Evolutionary conservation across 1,284 basidiomycete genomes (phyloP), one percentile per base, ranked within the genome.

Genomic region (Cystobasidiaceae sp.): DNA sequence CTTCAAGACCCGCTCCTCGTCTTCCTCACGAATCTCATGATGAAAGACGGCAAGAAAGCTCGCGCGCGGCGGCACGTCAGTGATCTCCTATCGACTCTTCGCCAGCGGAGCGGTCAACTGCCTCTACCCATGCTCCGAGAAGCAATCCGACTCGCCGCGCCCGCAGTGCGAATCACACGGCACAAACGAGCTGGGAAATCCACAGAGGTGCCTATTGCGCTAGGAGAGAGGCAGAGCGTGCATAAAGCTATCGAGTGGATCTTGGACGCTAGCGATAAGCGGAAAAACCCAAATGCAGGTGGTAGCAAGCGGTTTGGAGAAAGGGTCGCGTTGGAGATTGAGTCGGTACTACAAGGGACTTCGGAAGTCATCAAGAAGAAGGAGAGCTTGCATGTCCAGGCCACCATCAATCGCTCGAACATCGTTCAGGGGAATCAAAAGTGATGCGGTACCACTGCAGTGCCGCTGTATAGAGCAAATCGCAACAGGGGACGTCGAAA

Each of bases 41-140:
- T 78, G 77, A 72, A 73, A 44, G 75, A 76, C 55, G 78, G 78
- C 46, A 79, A 79, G 57, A 77, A 77, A 63, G 71, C 76, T 0
- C 69, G 71, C 13, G 74, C 77, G 0, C 73, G 75, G 65, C 56
- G 71, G 0, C 74, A 75, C 66, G 69, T 77, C 60, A 70, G 69
- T 8, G 48, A 67, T 15, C 73, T 76, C 45, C 74, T 79, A 13
- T n/a, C 41, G 11, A 54, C 72, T 19, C 70, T 79, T 45, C 64
- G 73, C 8, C 67, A 68, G n/a, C 37, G 71, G 15, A 76, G 76
- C 23, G 67, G 71, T 43, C 70, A 72, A 2, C 73, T 76, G 33
- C 78, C 78, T 0, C 58, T 79, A 7, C 75, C 77, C 7, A 50
- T 78, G 27, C 68, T 79, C 21, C 61, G 69, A 28, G 70, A 73